phyloP scores from a whole-genome alignment of 23 red algal genomes.

The Gracilaria caudata region DNA sequence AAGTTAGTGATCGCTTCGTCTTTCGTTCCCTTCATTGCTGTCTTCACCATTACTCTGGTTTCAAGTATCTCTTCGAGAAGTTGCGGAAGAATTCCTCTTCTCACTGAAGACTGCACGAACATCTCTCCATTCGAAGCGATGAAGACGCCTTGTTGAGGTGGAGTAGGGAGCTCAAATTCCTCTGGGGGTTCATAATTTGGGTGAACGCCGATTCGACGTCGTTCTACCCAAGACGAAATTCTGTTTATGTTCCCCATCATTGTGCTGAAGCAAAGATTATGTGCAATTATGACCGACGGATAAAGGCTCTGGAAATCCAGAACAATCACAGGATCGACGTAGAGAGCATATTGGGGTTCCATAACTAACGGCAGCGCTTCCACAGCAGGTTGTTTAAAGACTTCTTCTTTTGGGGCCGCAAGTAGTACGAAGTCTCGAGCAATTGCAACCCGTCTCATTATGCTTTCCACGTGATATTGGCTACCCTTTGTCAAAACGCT shows the following conservation, averaged over 20 bases:
- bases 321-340: slow-evolving; percentile 91
- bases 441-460: slow-evolving; percentile 82
- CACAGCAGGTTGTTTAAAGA: slow-evolving; percentile 84
- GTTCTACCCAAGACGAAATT: slow-evolving; percentile 49
- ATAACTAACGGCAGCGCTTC: slow-evolving; percentile 95
- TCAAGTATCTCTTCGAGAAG: slow-evolving; percentile 93
- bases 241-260: slow-evolving; percentile 77
- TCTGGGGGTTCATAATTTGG: slow-evolving; percentile 51
- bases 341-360: slow-evolving; percentile 84
- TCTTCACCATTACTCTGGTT: slow-evolving; percentile 95
- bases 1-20: slow-evolving; percentile 63
- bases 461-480: slow-evolving; percentile 95
- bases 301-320: slow-evolving; percentile 98
- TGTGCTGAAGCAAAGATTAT: slow-evolving; percentile 97
- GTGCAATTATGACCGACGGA: slow-evolving; percentile 97
- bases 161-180: slow-evolving; percentile 11
- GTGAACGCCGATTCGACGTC: slow-evolving; percentile 55
- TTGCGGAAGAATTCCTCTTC: slow-evolving; percentile 85
- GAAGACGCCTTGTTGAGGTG: slow-evolving; percentile 27
- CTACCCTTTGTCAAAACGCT: slow-evolving; percentile 87
- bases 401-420: slow-evolving; percentile 68
- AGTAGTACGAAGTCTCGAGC: slow-evolving; percentile 75
- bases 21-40: slow-evolving; percentile 71
- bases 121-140: slow-evolving; percentile 82
- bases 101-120: slow-evolving; percentile 83